Base-by-base conservation (phyloP, 257 asterid genomes). In the Capsicum baccatum region DNA sequence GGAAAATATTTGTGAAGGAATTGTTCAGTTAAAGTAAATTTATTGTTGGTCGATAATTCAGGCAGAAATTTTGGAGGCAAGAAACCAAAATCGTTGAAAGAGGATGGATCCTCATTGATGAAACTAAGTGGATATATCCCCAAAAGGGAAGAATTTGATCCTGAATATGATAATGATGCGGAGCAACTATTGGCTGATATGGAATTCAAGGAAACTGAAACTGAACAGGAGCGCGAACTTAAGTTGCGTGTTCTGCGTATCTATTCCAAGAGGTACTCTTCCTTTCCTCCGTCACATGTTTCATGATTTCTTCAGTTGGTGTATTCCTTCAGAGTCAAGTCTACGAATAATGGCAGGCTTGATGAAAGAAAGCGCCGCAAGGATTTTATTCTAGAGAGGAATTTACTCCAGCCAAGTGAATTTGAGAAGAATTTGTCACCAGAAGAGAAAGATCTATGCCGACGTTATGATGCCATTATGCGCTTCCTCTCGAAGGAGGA, bases 91-190 rank as follows among this genome's bases (percentile, higher is more conserved):
- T 85, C 92, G 60, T 86, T 89, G 55, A 89, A 91, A 85, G 88
- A 85, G 26, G 94, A 90, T 83, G 92, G 92, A 71, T 91, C 95
- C 47, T 92, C 97, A 79, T 86, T 91, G 87, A 69, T 87, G 92
- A 94, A 92, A 83, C 82, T 90, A 73, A 90, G 97, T 88, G 98
- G 97, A 71, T 95, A 94, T 91, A 92, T 92, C 83, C 86, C 86
- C 5, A 95, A 94, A 81, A 90, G 98, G 86, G 91, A 89, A 57
- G 98, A 95, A 79, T 95, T 95, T 87, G 98, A 95, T 84, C 90
- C 92, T 8, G 98, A 95, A 85, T 95, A 95, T 74, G 98, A 95
- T 86, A 94, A 92, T 85, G 98, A 95, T 80, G 98, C 98, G 16
- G 98, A 95, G 89, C 94, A 90, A 80, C 69, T 92, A 88, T 90